A percentile compares a stretch with the other conserved stretches of the same genome.
phyloP scores from a whole-genome alignment of 2,329 filamentous ascomycete genomes.

The Colletotrichum sojae region DNA sequence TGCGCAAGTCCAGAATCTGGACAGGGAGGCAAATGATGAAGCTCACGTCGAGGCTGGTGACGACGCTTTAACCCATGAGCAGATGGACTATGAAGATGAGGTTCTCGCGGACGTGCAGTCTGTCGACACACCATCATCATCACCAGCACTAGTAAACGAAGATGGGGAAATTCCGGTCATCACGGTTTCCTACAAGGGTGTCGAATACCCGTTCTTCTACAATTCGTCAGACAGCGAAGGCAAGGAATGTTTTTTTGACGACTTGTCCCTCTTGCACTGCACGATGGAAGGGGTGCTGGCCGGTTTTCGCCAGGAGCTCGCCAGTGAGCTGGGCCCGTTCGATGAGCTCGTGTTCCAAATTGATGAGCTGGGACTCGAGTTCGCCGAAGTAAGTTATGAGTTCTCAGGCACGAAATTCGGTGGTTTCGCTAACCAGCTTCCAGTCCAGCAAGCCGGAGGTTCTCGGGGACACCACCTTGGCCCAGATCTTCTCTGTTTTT shows the following conservation, averaged over 20 bases:
- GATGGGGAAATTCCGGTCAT: slow-evolving; percentile 52
- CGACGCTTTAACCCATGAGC: slow-evolving; percentile 22
- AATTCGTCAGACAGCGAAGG: slow-evolving; percentile 45
- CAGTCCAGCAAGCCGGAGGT: slow-evolving; percentile 54
- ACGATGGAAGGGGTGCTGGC: slow-evolving; percentile 61
- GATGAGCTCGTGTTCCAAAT: slow-evolving; percentile 68
- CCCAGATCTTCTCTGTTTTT: slow-evolving; percentile 59
- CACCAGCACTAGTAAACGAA: slow-evolving; percentile 15
- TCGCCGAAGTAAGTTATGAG: slow-evolving; percentile 65
- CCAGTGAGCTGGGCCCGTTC: slow-evolving; percentile 58
- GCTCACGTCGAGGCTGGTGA: slow-evolving; percentile 31
- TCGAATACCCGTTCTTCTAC: slow-evolving; percentile 59
- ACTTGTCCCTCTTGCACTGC: slow-evolving; percentile 57
- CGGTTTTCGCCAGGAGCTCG: slow-evolving; percentile 61
- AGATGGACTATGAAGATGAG: slow-evolving; percentile 32
- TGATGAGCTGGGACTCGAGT: slow-evolving; percentile 67
- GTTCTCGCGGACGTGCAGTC: slow-evolving; percentile 32
- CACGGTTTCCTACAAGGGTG: slow-evolving; percentile 59
- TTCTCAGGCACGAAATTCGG: neutral
- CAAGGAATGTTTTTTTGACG: slow-evolving; percentile 62
- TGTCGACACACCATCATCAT: slow-evolving; percentile 8
- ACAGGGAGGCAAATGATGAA: slow-evolving; percentile 24
- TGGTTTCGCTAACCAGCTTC: slow-evolving; percentile 45
- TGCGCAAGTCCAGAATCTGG: neutral
- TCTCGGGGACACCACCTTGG: slow-evolving; percentile 55